phyloP scores from a whole-genome alignment of 108 stramenopile genomes.

The Pseudonitzschia multiseries region DNA sequence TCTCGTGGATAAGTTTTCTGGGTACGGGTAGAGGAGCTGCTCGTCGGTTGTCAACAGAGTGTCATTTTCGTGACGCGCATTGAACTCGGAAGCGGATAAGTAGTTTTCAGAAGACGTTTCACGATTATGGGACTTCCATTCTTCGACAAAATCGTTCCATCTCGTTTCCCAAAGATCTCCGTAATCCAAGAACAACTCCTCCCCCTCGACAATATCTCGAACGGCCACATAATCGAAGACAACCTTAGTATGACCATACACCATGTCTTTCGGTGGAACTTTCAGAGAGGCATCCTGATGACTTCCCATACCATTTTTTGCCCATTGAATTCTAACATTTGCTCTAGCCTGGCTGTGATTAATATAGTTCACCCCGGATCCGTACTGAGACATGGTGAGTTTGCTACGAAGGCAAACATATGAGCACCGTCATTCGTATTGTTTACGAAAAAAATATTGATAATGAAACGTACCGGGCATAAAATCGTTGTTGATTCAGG shows the following conservation, averaged over 20 bases:
- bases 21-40: slow-evolving; percentile 35
- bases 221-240: slow-evolving; percentile 56
- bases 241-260: slow-evolving; percentile 23
- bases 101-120: slow-evolving; percentile 42
- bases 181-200: slow-evolving; percentile 72
- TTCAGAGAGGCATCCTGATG: slow-evolving; percentile 52
- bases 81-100: slow-evolving; percentile 32
- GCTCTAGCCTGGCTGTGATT: slow-evolving; percentile 43
- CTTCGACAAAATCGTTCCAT: slow-evolving; percentile 44
- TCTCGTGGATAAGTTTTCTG: slow-evolving; percentile 16
- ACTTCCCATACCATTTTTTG: slow-evolving; percentile 22
- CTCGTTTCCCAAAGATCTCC: slow-evolving; percentile 59
- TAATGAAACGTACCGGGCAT: slow-evolving; percentile 41
- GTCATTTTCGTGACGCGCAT: slow-evolving; percentile 18
- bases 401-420: too few relatives aligned
- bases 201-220: slow-evolving; percentile 54
- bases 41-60: slow-evolving; percentile 25
- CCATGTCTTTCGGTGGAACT: slow-evolving; percentile 33
- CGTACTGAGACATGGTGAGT: slow-evolving; percentile 23
- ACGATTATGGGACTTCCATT: slow-evolving; percentile 26
- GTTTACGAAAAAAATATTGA: too few relatives aligned
- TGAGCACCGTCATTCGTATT: too few relatives aligned
- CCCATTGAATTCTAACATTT: slow-evolving; percentile 51
- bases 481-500: slow-evolving; percentile 47
- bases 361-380: slow-evolving; percentile 57